Evolutionary conservation across 1,139 yeast genomes (phyloP).

Genomic region (Sugiyamaella sp.): DNA sequence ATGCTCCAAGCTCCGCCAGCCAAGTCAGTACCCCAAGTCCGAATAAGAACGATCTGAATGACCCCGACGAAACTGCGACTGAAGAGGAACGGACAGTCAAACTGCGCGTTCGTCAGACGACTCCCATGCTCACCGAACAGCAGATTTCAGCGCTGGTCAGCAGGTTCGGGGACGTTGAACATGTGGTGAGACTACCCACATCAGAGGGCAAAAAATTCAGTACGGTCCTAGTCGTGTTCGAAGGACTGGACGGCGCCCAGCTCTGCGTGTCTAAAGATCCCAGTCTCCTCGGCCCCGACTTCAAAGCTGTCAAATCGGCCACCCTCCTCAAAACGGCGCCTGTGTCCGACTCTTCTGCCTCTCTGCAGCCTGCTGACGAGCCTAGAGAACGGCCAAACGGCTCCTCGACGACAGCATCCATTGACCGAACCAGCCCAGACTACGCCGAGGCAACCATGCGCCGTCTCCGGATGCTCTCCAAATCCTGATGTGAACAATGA

Average conservation of each 20-base stretch:
- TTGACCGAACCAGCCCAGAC: conserved; percentile 10
- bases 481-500: neutral
- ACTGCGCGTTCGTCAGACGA: conserved; percentile 9
- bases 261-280: conserved; percentile 15
- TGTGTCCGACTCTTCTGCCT: no score
- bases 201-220: conserved; percentile 16
- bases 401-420: no score
- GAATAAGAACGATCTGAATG: neutral
- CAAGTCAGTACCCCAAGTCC: no score
- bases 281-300: conserved; percentile 3
- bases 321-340: neutral
- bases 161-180: conserved; percentile 25
- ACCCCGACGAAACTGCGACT: neutral
- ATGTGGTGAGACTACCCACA: conserved; percentile 22
- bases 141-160: conserved; percentile 6
- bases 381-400: no score
- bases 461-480: conserved; percentile 11
- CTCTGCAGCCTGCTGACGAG: no score
- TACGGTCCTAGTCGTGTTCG: conserved; percentile 25
- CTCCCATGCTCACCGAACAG: neutral
- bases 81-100: conserved; percentile 18
- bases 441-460: conserved; percentile 15
- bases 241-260: conserved; percentile 10
- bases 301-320: conserved; percentile 12
- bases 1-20: no score